Conservation (phyloP, 805 yeast genomes). For the Cyberlindnera mycetangii region DNA sequence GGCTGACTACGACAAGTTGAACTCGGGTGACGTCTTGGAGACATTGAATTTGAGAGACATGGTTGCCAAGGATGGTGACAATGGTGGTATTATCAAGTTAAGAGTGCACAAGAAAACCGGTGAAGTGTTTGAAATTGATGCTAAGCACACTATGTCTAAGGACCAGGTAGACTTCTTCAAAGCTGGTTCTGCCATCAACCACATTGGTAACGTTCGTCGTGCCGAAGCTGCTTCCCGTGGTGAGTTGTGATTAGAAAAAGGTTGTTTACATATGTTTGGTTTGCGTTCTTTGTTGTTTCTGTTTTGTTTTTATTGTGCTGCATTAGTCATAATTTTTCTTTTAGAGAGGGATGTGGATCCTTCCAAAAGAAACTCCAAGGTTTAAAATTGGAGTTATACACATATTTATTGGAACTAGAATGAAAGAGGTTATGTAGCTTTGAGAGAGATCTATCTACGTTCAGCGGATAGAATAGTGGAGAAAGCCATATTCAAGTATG, state of each 20-base stretch:
- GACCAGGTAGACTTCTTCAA: slow-evolving; percentile 95
- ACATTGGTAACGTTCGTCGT: slow-evolving; percentile 64
- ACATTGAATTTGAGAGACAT: slow-evolving; percentile 73
- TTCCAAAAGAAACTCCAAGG: neutral
- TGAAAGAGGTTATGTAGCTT: slow-evolving; percentile 26
- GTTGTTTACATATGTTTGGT: neutral
- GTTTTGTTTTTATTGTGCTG: neutral
- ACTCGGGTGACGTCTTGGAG: slow-evolving; percentile 73
- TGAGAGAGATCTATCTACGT: no score
- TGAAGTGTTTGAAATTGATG: slow-evolving; percentile 59
- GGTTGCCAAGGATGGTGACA: slow-evolving; percentile 78
- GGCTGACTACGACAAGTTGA: slow-evolving; percentile 77
- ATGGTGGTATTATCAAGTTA: slow-evolving; percentile 76
- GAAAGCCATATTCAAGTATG: no score
- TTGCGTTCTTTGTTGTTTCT: neutral
- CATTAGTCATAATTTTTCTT: neutral
- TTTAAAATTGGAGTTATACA: slow-evolving; percentile 1
- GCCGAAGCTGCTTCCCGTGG: slow-evolving; percentile 25
- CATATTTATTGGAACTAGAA: slow-evolving; percentile 1
- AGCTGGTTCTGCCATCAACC: slow-evolving; percentile 96
- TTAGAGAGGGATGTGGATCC: neutral
- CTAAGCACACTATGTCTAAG: slow-evolving; percentile 94
- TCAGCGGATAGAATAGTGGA: no score
- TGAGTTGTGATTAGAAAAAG: neutral
- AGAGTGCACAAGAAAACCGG: slow-evolving; percentile 77